Base-by-base conservation (phyloP, 352 stramenopile genomes). In the Phytophthora idaei region DNA sequence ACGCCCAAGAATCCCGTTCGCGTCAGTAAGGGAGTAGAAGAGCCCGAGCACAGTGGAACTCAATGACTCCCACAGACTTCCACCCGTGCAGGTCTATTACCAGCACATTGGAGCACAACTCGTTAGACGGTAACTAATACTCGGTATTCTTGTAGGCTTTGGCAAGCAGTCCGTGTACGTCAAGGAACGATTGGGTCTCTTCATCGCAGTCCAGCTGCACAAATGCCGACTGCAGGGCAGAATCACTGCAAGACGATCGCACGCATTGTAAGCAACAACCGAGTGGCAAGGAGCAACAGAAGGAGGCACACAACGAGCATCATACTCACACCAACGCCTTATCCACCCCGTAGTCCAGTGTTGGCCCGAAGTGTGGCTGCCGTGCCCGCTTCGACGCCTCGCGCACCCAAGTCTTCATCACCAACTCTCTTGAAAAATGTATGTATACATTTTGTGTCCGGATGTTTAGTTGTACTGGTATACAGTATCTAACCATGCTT, bases 21-120 rank as follows among this genome's bases (percentile, higher is more conserved):
- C 72, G 71, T 95, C 87, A 4, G 87, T 95, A 31, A 93, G 69
- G 27, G 85, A 93, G 73, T 92, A 95, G 49, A 93, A 95, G 60
- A 87, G 73, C 31, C 86, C 82, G 8, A 95, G 78, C 5, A 93
- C 49, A 0, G 74, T 89, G 32, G 87, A 93, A 4, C 76, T 72
- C 21, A 93, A 32, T 0, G 84, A 86, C 46, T 92, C 78, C 44
- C 86, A 88, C 36, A 93, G 61, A 51, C 77, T 80, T 17, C 83
- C 85, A 12, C 84, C 80, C n/a, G 81, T 92, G 57, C 87, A 95
- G 9, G 81, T 92, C 87, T 95, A 34, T 21, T 52, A 56, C 28
- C 15, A 57, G 51, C 25, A 64, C 28, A 36, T 34, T 62, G 21
- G 8, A 37, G 15, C 11, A 44, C n/a, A 52, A 47, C 5, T 4